phyloP scores from a whole-genome alignment of 495 filamentous ascomycete genomes.

The Achaetomiella virescens region DNA sequence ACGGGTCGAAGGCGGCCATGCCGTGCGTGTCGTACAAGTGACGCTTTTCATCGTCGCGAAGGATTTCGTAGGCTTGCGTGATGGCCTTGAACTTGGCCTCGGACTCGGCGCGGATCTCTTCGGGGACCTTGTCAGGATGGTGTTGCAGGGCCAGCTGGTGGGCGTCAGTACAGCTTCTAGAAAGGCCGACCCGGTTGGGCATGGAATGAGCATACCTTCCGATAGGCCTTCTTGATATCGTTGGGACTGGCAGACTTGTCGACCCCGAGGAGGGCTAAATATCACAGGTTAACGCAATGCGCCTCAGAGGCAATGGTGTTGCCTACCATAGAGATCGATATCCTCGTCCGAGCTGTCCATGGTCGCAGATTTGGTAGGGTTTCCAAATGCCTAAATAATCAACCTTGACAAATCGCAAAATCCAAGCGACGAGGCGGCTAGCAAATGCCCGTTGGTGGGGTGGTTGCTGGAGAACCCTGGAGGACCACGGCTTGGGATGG shows the following conservation, averaged over 20 bases:
- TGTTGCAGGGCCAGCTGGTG: conserved; percentile 73
- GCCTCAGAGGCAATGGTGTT: background rate
- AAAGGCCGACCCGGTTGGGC: background rate
- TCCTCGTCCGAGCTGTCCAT: conserved; percentile 43
- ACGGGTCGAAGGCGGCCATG: conserved; percentile 83
- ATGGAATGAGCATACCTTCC: conserved; percentile 59
- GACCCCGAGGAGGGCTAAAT: conserved; percentile 68
- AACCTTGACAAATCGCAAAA: background rate
- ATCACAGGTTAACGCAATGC: background rate
- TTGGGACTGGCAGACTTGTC: conserved; percentile 61
- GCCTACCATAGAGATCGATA: conserved; percentile 63
- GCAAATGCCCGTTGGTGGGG: background rate
- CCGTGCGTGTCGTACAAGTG: conserved; percentile 87
- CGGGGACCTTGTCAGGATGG: conserved; percentile 94
- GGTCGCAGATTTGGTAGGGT: conserved; percentile 16
- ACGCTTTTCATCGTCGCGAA: conserved; percentile 91
- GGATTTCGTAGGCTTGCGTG: conserved; percentile 93
- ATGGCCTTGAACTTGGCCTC: conserved; percentile 87
- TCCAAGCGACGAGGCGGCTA: background rate
- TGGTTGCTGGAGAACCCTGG: background rate
- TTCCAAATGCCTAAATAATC: background rate
- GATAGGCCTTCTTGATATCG: conserved; percentile 95
- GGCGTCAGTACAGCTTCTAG: conserved; percentile 13
- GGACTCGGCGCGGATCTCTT: conserved; percentile 73
- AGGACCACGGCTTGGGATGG: no score